Base-by-base conservation (phyloP, 306 rosid species). In the Citrullus mucosospermus region DNA sequence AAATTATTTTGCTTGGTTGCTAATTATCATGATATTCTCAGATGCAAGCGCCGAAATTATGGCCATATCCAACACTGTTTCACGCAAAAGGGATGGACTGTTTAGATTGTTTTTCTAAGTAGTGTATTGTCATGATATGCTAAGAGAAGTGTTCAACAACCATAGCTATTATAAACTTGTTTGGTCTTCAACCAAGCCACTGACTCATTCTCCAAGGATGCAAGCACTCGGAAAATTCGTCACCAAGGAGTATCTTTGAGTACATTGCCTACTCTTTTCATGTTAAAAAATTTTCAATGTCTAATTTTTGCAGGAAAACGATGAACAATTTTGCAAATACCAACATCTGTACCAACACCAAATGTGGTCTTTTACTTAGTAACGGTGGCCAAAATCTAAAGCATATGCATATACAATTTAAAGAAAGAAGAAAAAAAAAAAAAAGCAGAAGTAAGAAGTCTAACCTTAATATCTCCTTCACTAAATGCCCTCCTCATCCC, bases 391-490 rank as follows among this genome's bases (percentile, higher is more conserved):
- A 66, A 66, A 66, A 66, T 70, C 56, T 70, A 46, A 20, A 71
- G 58, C 18, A 69, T 69, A 70, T 70, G 76, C 58, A 8, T 22
- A 6, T 20, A 25, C 39, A 69, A 11, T 28, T 5, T 11, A 18
- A 44, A 70, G 6, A 2, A 67, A 1, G 10, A 34, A 44, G 10
- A 34, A 44, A 76, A 63, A 32, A 62, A 8, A 2, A 11, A 61
- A 43, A 43, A 43, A 7, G 7, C 36, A 41, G 74, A 69, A 53
- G 13, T 30, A 71, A 69, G 48, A 85, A 78, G 44, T 63, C 88
- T 85, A 60, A 93, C 99, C 99, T 93, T 87, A 57, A 96, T 96
- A 85, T 96, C 99, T 84, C 99, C 98, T 58, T 96, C 99, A 43
- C 99, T 96, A 80, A 51, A 89, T 39, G 99, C 89, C 80, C 96